phyloP scores from a whole-genome alignment of 2,329 filamentous ascomycete species.

The Diplodia seriata region DNA sequence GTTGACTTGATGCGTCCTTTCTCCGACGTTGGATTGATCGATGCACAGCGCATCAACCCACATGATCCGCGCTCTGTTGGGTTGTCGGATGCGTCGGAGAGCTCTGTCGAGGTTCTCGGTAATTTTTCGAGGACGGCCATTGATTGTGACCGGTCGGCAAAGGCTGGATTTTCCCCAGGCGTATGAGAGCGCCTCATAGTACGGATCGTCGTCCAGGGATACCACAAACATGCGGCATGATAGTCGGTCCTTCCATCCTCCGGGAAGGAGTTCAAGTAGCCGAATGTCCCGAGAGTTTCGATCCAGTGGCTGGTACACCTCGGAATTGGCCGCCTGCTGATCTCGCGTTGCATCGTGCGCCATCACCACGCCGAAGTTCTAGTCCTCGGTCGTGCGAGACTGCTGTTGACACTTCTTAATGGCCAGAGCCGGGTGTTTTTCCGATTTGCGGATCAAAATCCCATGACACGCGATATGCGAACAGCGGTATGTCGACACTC shows the following conservation, averaged over 20 bases:
- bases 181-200: not conserved
- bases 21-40: constrained; percentile 43
- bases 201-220: not conserved
- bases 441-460: no score
- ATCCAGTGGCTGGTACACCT: not conserved
- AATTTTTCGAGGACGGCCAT: not conserved
- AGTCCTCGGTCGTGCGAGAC: no score
- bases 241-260: not conserved
- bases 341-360: not conserved
- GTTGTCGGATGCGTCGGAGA: not conserved
- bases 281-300: not conserved
- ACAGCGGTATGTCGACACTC: no score
- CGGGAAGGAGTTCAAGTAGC: not conserved
- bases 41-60: constrained; percentile 45
- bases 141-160: not conserved
- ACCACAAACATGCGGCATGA: not conserved
- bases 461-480: no score
- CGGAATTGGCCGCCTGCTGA: not conserved
- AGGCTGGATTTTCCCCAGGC: not conserved
- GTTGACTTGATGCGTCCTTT: constrained; percentile 44
- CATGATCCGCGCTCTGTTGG: constrained; percentile 24
- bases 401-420: no score
- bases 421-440: no score
- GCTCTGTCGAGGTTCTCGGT: not conserved
- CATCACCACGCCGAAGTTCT: not conserved